phyloP scores from a whole-genome alignment of 805 yeast species.

The Priceomyces castillae region DNA sequence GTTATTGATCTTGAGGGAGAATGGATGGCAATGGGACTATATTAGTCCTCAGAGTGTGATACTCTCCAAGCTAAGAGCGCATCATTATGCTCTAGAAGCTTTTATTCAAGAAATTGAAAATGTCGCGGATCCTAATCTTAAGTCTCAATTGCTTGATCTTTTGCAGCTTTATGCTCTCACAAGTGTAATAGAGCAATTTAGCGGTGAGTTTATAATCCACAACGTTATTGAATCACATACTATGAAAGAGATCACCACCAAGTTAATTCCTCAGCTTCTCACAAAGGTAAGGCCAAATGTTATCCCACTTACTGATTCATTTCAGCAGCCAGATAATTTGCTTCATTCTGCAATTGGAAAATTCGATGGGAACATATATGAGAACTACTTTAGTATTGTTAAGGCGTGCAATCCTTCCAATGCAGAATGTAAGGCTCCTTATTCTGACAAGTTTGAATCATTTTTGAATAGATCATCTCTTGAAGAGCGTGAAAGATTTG shows the following conservation, averaged over 20 bases:
- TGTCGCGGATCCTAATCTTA: conserved; percentile 26
- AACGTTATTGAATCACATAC: conserved; percentile 1
- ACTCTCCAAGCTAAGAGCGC: conserved; percentile 51
- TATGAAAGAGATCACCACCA: background rate
- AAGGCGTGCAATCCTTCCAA: conserved; percentile 48
- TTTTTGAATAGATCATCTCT: conserved; percentile 34
- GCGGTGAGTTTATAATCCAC: conserved; percentile 3
- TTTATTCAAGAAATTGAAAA: conserved; percentile 37
- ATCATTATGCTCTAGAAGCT: conserved; percentile 44
- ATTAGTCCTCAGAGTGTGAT: conserved; percentile 45
- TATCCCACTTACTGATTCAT: conserved; percentile 79
- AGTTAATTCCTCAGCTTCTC: conserved; percentile 26
- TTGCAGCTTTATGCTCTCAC: conserved; percentile 57
- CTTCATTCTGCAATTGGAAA: conserved; percentile 81
- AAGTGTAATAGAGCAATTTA: conserved; percentile 23
- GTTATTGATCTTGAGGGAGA: conserved; percentile 27
- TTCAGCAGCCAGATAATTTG: conserved; percentile 75
- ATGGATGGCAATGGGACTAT: conserved; percentile 42
- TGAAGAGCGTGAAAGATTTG: conserved; percentile 34
- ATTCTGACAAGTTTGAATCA: conserved; percentile 37
- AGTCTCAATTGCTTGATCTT: conserved; percentile 49
- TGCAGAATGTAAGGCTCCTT: conserved; percentile 56
- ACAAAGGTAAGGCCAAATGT: conserved; percentile 54
- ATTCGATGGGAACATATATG: conserved; percentile 79
- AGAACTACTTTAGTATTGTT: conserved; percentile 64